A percentile compares a stretch with the other conserved stretches of the same genome.
These are phyloP conservation scores for Aureobasidium mangrovei DNA, from an alignment of 2,329 filamentous ascomycete species.

Conservation along the genomic window DNA sequence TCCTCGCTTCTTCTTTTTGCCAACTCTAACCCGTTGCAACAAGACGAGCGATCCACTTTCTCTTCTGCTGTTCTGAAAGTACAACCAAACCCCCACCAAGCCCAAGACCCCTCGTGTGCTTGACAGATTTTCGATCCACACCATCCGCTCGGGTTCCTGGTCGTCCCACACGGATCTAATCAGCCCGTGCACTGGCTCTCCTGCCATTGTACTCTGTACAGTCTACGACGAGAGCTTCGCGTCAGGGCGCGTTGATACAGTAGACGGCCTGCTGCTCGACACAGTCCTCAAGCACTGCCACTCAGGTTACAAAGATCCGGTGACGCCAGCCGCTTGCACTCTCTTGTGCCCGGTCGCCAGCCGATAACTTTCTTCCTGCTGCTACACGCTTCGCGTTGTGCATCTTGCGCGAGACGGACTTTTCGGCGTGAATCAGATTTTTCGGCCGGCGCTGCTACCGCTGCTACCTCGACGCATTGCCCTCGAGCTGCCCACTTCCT, in stretches of 20 bases:
- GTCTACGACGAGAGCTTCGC: background rate
- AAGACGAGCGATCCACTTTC: constrained; percentile 4
- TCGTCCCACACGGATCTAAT: constrained; percentile 12
- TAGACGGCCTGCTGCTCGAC: background rate
- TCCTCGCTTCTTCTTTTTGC: background rate
- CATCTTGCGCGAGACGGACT: constrained; percentile 4
- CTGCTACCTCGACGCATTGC: constrained; percentile 14
- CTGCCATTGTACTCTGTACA: too few species aligned
- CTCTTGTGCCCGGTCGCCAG: background rate
- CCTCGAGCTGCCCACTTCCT: constrained; percentile 13
- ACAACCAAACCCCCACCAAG: background rate
- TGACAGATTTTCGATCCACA: constrained; percentile 12
- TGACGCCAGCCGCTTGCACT: background rate
- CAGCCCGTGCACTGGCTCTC: constrained; percentile 3
- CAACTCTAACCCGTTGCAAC: background rate
- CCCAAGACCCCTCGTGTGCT: constrained; percentile 7
- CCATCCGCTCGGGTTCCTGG: constrained; percentile 6
- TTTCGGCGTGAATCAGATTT: constrained; percentile 14
- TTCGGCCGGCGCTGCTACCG: background rate
- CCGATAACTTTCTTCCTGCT: background rate
- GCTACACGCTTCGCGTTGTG: constrained; percentile 5
- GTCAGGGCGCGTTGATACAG: constrained; percentile 7
- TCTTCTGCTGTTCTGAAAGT: background rate
- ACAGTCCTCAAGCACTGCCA: too few species aligned
- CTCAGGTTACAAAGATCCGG: too few species aligned